Conservation (phyloP, 805 yeast species). For the Cyberlindnera maritima region DNA sequence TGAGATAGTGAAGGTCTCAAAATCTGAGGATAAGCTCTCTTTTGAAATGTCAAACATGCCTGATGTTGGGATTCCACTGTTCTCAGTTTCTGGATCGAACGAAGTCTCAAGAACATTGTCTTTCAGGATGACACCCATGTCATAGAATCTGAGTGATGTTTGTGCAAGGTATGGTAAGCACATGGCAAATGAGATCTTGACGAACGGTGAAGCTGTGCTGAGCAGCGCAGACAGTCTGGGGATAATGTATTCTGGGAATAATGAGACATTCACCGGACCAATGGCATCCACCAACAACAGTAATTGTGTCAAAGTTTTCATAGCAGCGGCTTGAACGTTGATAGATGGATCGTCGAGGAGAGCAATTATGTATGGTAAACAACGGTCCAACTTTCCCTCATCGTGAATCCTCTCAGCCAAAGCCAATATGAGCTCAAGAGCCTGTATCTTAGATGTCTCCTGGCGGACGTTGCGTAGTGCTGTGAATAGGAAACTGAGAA, state of each 20-base stretch:
- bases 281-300: constrained; percentile 59
- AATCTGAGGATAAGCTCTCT: constrained; percentile 44
- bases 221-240: constrained; percentile 60
- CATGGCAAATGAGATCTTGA: constrained; percentile 66
- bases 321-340: constrained; percentile 63
- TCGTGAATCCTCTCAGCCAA: constrained; percentile 76
- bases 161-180: constrained; percentile 72
- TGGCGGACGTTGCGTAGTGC: constrained; percentile 58
- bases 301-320: constrained; percentile 65
- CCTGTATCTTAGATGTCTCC: constrained; percentile 59
- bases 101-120: constrained; percentile 32
- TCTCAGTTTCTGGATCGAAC: constrained; percentile 45
- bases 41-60: constrained; percentile 38
- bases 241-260: constrained; percentile 79
- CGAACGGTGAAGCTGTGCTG: constrained; percentile 39
- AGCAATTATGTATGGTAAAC: constrained; percentile 76
- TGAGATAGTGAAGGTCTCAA: constrained; percentile 63
- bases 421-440: constrained; percentile 73
- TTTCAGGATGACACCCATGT: constrained; percentile 53
- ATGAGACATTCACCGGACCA: constrained; percentile 69
- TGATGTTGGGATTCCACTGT: constrained; percentile 33
- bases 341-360: constrained; percentile 66
- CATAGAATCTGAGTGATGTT: constrained; percentile 60
- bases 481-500: constrained; percentile 57
- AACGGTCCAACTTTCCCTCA: constrained; percentile 80